A percentile compares a stretch with the other conserved stretches of the same genome.
These are phyloP conservation scores for Apiotrichum gracile DNA, from an alignment of 1,284 basidiomycete genomes.

Conservation along the genomic window DNA sequence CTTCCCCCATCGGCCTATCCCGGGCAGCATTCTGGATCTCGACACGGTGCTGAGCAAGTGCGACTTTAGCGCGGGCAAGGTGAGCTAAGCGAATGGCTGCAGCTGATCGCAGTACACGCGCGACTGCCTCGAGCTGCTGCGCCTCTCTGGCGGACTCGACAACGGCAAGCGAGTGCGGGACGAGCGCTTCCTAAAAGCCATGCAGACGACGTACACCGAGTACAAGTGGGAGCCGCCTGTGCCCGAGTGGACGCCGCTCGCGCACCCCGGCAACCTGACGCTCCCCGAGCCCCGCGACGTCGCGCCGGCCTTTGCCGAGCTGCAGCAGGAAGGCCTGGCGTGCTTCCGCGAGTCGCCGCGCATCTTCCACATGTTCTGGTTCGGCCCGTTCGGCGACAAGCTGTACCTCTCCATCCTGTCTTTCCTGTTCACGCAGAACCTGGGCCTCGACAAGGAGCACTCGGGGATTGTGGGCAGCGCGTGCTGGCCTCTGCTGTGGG, in stretches of 20 bases:
- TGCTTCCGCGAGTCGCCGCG: constrained; percentile 67
- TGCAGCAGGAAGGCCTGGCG: constrained; percentile 32
- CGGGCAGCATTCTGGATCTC: constrained; percentile 75
- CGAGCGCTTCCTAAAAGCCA: constrained; percentile 57
- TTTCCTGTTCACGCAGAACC: constrained; percentile 74
- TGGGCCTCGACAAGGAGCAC: constrained; percentile 55
- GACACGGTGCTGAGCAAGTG: constrained; percentile 84
- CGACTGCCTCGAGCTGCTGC: constrained; percentile 67
- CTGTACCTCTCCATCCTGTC: constrained; percentile 71
- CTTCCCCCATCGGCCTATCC: constrained; percentile 68
- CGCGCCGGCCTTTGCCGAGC: constrained; percentile 34
- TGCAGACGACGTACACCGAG: constrained; percentile 48
- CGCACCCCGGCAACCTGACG: constrained; percentile 15
- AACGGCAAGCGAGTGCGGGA: constrained; percentile 56
- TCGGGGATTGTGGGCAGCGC: constrained; percentile 39
- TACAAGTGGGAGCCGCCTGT: neutral
- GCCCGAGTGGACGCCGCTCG: constrained; percentile 5
- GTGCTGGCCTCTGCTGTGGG: constrained; percentile 73
- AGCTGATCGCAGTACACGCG: constrained; percentile 58
- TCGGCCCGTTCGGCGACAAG: constrained; percentile 75
- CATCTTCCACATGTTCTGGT: constrained; percentile 81
- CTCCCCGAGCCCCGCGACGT: constrained; percentile 31
- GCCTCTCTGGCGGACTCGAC: constrained; percentile 62
- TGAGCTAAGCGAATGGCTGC: constrained; percentile 32
- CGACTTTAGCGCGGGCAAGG: constrained; percentile 74